Evolutionary conservation across 2,329 filamentous ascomycete species (phyloP).

Genomic region (Corynespora cassiicola): DNA sequence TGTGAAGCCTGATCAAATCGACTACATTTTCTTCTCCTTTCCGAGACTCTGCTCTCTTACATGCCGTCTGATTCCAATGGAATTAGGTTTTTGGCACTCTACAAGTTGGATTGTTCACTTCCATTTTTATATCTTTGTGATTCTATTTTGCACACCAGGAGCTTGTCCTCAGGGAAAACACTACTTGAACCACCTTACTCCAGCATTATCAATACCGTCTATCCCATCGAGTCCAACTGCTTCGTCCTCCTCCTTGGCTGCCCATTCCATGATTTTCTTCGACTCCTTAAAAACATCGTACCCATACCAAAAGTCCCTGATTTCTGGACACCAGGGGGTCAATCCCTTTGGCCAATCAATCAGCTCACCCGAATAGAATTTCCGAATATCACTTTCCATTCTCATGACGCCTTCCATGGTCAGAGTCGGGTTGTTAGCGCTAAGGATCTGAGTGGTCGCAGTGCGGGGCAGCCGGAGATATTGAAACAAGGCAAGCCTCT

Average conservation of each 20-base stretch:
- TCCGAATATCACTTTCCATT: conserved; percentile 13
- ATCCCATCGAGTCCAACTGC: not conserved
- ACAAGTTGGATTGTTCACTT: too few species aligned
- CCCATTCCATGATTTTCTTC: conserved; percentile 13
- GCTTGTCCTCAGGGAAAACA: too few species aligned
- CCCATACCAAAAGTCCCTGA: conserved; percentile 18
- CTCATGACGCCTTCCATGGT: conserved; percentile 13
- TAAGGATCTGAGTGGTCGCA: conserved; percentile 20
- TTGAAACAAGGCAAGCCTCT: conserved; percentile 8
- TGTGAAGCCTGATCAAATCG: too few species aligned
- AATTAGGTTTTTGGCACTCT: too few species aligned
- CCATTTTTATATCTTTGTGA: too few species aligned
- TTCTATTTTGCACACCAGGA: too few species aligned
- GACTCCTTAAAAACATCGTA: conserved; percentile 20
- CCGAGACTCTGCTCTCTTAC: too few species aligned
- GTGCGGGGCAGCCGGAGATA: conserved; percentile 15
- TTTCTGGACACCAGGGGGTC: conserved; percentile 3
- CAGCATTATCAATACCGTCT: too few species aligned
- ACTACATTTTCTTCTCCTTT: too few species aligned
- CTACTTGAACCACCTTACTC: too few species aligned
- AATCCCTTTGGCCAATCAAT: conserved; percentile 11
- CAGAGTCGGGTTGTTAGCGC: conserved; percentile 10
- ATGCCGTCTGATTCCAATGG: too few species aligned
- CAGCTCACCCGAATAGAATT: conserved; percentile 16
- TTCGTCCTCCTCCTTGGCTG: not conserved